These are phyloP conservation scores for Aureoboletus auriporus DNA, from an alignment of 768 basidiomycete species.

Conservation along the genomic window DNA sequence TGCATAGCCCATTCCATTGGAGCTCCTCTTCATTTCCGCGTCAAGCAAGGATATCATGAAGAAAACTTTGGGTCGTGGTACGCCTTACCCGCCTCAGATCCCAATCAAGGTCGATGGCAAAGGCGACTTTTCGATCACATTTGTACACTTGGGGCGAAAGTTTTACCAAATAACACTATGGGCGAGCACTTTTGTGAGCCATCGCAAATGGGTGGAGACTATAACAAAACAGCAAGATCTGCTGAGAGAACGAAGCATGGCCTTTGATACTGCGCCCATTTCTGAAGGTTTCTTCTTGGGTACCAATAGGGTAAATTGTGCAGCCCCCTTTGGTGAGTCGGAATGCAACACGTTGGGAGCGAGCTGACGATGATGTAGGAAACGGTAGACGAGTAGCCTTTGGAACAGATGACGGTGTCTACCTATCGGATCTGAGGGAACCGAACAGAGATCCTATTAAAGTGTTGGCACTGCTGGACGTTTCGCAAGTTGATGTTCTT, in stretches of 20 bases:
- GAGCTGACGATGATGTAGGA: constrained; percentile 40
- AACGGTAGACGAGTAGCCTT: constrained; percentile 85
- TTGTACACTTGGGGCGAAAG: constrained; percentile 90
- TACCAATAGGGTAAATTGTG: constrained; percentile 87
- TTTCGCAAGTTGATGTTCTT: constrained; percentile 92
- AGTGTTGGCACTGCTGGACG: constrained; percentile 84
- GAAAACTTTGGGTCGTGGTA: constrained; percentile 36
- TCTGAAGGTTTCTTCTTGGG: constrained; percentile 88
- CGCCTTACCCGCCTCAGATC: constrained; percentile 44
- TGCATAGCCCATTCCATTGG: constrained; percentile 88
- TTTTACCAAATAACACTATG: constrained; percentile 89
- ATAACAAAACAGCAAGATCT: constrained; percentile 87
- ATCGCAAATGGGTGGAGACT: constrained; percentile 92
- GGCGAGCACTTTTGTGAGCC: constrained; percentile 78
- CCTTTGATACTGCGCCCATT: constrained; percentile 82
- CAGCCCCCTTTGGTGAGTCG: constrained; percentile 78
- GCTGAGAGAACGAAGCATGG: constrained; percentile 76
- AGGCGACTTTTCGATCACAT: constrained; percentile 88
- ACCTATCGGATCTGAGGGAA: constrained; percentile 84
- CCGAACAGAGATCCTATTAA: constrained; percentile 78
- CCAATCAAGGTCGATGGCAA: constrained; percentile 60
- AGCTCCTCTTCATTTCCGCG: constrained; percentile 79
- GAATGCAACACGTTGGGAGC: not conserved
- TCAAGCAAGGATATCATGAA: constrained; percentile 46
- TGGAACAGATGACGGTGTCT: constrained; percentile 97